Evolutionary conservation across 2,329 filamentous ascomycete species (phyloP).

Genomic region (Sphaerostilbella broomeana): DNA sequence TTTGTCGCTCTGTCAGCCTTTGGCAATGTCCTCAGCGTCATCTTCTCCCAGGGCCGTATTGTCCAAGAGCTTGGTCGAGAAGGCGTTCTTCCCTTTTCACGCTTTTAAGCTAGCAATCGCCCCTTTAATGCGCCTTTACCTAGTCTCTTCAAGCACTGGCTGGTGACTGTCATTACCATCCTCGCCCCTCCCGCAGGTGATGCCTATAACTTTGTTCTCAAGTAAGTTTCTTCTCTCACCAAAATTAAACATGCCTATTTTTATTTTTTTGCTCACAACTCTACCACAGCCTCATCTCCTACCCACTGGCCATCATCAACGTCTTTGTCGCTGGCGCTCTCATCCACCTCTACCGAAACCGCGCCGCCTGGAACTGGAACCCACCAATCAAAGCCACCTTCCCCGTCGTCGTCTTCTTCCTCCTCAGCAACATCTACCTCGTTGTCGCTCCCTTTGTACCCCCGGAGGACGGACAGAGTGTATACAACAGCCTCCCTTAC

Average conservation of each 20-base stretch:
- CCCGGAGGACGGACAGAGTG: slow-evolving; percentile 43
- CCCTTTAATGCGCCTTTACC: slow-evolving; percentile 57
- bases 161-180: slow-evolving; percentile 58
- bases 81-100: slow-evolving; percentile 57
- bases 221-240: slow-evolving; percentile 32
- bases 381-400: slow-evolving; percentile 49
- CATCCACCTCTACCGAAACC: slow-evolving; percentile 46
- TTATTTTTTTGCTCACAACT: slow-evolving; percentile 13
- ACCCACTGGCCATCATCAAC: slow-evolving; percentile 55
- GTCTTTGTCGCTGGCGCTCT: slow-evolving; percentile 47
- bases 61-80: slow-evolving; percentile 61
- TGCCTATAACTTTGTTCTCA: slow-evolving; percentile 57
- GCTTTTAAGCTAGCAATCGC: slow-evolving; percentile 56
- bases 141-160: slow-evolving; percentile 57
- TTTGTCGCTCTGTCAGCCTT: slow-evolving; percentile 63
- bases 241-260: neutral
- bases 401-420: slow-evolving; percentile 51
- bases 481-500: slow-evolving; percentile 50
- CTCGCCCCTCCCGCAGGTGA: slow-evolving; percentile 61
- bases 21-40: slow-evolving; percentile 60
- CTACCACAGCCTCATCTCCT: slow-evolving; percentile 49
- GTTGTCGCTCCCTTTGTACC: slow-evolving; percentile 54
- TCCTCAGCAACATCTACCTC: slow-evolving; percentile 55
- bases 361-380: slow-evolving; percentile 42
- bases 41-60: slow-evolving; percentile 61